These are phyloP conservation scores for Boletus reticulatus DNA, from an alignment of 768 basidiomycete genomes.

Conservation along the genomic window DNA sequence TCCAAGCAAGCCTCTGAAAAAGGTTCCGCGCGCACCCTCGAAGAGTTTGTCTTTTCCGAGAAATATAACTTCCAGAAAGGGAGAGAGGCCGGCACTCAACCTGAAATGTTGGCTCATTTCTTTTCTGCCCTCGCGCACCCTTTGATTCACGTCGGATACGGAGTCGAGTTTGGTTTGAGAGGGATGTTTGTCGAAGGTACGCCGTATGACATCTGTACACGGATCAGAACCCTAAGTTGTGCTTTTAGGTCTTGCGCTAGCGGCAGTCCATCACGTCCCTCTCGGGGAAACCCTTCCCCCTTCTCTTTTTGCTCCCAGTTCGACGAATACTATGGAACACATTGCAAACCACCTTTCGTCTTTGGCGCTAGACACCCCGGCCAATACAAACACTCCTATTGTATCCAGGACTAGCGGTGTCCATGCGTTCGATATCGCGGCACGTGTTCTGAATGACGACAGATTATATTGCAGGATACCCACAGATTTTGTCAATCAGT, in stretches of 20 bases:
- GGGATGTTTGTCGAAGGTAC: constrained; percentile 64
- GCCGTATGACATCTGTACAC: not conserved
- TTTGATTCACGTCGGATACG: constrained; percentile 60
- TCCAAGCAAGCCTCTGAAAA: constrained; percentile 12
- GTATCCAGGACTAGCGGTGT: constrained; percentile 5
- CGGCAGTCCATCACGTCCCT: constrained; percentile 31
- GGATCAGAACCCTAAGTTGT: not conserved
- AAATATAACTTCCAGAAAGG: constrained; percentile 23
- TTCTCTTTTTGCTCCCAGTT: constrained; percentile 6
- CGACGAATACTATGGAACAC: not conserved
- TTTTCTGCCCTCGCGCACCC: constrained; percentile 54
- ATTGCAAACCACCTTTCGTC: constrained; percentile 5
- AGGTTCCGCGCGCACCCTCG: constrained; percentile 15
- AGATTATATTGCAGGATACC: constrained; percentile 19
- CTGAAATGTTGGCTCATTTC: constrained; percentile 54
- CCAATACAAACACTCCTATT: not conserved
- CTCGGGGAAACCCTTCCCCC: constrained; percentile 32
- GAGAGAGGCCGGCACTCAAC: constrained; percentile 27
- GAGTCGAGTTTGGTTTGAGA: constrained; percentile 58
- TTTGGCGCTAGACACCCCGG: constrained; percentile 2
- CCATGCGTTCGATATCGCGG: constrained; percentile 48
- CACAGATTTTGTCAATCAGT: constrained; percentile 24
- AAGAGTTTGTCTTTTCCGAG: constrained; percentile 32
- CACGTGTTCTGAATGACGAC: constrained; percentile 50
- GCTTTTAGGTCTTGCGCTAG: constrained; percentile 24